These are phyloP conservation scores for Calonectria pseudoturangicola DNA, from an alignment of 2,329 filamentous ascomycete species.

Conservation along the genomic window DNA sequence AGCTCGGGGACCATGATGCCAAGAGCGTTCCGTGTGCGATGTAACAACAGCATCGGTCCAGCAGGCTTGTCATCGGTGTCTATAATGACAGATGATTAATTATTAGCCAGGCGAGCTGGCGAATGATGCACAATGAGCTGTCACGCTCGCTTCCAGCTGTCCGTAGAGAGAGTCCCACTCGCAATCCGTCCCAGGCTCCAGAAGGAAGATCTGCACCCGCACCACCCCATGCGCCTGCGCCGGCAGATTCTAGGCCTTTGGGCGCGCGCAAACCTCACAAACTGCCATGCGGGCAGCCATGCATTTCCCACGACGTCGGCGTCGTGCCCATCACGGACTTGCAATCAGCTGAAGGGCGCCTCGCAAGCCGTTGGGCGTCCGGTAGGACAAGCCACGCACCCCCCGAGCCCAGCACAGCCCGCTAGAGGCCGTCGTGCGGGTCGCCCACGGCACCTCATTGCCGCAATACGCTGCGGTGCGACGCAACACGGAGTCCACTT, in stretches of 20 bases:
- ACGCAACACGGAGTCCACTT: constrained; percentile 22
- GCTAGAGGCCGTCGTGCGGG: constrained; percentile 2
- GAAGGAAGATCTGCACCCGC: constrained; percentile 25
- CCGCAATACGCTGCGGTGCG: constrained; percentile 21
- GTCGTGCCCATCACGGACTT: background rate
- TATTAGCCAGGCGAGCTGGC: background rate
- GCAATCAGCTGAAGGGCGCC: constrained; percentile 28
- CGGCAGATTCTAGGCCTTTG: constrained; percentile 4
- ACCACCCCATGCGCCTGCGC: constrained; percentile 10
- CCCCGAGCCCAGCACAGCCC: constrained; percentile 2
- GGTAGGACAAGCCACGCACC: constrained; percentile 25
- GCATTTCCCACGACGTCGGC: background rate
- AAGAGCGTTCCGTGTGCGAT: constrained; percentile 2
- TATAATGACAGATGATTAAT: constrained; percentile 18
- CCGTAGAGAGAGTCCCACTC: background rate
- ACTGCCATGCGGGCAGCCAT: background rate
- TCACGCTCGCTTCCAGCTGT: constrained; percentile 18
- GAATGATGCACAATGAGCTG: constrained; percentile 28
- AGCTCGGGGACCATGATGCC: background rate
- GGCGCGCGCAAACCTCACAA: constrained; percentile 7
- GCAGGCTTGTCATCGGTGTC: constrained; percentile 1
- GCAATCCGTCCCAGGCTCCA: background rate
- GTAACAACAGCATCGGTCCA: background rate
- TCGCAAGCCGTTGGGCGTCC: constrained; percentile 24
- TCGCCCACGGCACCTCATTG: constrained; percentile 12